Base-by-base conservation (phyloP, 2,329 filamentous ascomycete species). In the Epichloe uncinata region DNA sequence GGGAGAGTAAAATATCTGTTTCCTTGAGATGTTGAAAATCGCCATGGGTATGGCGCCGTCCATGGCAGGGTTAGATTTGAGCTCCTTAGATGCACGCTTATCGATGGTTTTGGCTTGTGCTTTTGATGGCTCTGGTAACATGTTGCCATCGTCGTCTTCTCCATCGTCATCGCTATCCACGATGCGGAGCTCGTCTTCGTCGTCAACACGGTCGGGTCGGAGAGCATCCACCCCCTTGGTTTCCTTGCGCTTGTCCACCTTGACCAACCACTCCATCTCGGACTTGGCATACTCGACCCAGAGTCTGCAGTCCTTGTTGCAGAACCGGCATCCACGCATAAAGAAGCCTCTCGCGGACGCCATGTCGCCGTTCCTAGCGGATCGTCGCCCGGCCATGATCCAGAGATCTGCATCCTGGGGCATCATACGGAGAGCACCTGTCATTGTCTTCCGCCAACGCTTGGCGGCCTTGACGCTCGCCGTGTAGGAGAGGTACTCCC, bases 31-130 rank as follows among this genome's bases (percentile, higher is more conserved):
- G 60, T 95, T 88, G 61, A 95, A 96, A 45, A 98, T 87, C 38
- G 91, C 89, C 50, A 89, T 78, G 2, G 93, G 90, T 57, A 98
- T 95, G 15, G 88, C 93, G n/a, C 93, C 93, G 53, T 85, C 87
- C 55, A 96, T 74, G 9, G 88, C 88, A 4, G 91, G 89, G 45
- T 89, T 91, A 51, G 79, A 81, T 60, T 84, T 73, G 55, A 95
- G 70, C 49, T 72, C 71, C 56, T 67, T 61, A 4, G 68, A 64
- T 1, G 69, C 67, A 50, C 73, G 65, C 50, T 73, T 67, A 55
- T 73, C 66, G 45, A 76, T 70, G 40, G 74, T 74, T 55, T 66
- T 67, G 51, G 61, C 60, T 41, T 69, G 63, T 34, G 59, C 62
- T 30, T 65, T 65, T 49, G 68, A 67, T 58, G 66, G 61, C 42